A percentile compares a stretch with the other conserved stretches of the same genome.
Conservation (phyloP, 139 green algal genomes). For the Tetraselmis chui region DNA sequence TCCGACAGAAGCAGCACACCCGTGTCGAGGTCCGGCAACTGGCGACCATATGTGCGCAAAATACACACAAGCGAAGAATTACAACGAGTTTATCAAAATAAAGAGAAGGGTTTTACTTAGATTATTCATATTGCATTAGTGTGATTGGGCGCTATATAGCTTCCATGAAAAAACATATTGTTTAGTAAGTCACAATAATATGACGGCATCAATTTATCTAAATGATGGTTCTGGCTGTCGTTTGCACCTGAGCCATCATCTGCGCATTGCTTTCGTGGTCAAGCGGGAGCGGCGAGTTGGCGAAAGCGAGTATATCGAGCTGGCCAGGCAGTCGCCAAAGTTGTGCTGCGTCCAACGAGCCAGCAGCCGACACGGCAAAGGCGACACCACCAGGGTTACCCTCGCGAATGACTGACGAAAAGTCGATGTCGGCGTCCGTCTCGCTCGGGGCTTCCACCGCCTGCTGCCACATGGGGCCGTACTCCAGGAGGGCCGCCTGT, state of each 20-base stretch:
- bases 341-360: neutral
- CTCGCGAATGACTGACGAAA: neutral
- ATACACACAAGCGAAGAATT: no score
- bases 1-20: neutral
- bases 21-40: neutral
- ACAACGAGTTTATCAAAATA: no score
- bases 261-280: no score
- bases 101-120: no score
- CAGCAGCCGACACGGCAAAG: neutral
- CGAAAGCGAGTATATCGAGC: neutral
- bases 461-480: neutral
- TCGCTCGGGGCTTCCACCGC: neutral
- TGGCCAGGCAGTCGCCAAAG: neutral
- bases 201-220: no score
- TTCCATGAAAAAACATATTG: no score
- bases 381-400: neutral
- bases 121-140: no score
- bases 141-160: neutral
- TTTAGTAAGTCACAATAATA: no score
- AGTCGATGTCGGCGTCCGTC: neutral
- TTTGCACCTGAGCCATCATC: no score
- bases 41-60: no score
- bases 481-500: neutral
- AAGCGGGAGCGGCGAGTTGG: neutral
- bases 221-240: no score